A percentile compares a stretch with the other conserved stretches of the same genome.
Evolutionary conservation across 2,329 filamentous ascomycete species (phyloP).

Genomic region (Trichoderma asperellum): DNA sequence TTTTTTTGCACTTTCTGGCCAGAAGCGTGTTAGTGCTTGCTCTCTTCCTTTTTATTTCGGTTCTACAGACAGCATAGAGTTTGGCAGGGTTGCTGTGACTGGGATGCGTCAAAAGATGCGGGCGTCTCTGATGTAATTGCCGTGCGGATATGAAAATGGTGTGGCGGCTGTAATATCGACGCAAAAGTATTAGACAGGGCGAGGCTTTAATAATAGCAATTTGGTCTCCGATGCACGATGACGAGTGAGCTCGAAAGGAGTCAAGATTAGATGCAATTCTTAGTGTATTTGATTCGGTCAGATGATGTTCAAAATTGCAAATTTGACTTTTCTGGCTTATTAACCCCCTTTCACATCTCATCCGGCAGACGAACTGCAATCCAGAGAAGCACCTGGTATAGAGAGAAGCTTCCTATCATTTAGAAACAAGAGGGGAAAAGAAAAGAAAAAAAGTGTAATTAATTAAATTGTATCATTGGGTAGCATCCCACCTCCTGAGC

Average conservation of each 20-base stretch:
- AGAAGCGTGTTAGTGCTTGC: not conserved
- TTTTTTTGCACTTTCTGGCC: conserved; percentile 3
- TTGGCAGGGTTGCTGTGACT: not conserved
- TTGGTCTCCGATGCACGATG: not conserved
- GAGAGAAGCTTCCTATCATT: not conserved
- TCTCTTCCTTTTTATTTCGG: not conserved
- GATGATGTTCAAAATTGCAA: not conserved
- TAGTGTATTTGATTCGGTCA: not conserved
- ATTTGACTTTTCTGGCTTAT: not conserved
- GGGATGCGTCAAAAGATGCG: not conserved
- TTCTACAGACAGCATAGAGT: not conserved
- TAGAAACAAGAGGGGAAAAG: not conserved
- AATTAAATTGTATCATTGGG: not conserved
- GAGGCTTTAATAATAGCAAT: not conserved
- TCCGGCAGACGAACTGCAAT: not conserved
- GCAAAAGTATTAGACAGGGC: not conserved
- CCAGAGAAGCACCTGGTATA: not conserved
- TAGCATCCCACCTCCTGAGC: not conserved
- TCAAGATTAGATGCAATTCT: not conserved
- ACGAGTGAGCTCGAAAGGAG: not conserved
- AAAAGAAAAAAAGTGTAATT: not conserved
- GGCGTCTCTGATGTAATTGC: not conserved
- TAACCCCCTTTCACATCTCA: not conserved
- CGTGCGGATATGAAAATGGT: not conserved
- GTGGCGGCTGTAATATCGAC: not conserved